Conservation (phyloP, 768 basidiomycete genomes). For the Pleurotus pulmonarius region DNA sequence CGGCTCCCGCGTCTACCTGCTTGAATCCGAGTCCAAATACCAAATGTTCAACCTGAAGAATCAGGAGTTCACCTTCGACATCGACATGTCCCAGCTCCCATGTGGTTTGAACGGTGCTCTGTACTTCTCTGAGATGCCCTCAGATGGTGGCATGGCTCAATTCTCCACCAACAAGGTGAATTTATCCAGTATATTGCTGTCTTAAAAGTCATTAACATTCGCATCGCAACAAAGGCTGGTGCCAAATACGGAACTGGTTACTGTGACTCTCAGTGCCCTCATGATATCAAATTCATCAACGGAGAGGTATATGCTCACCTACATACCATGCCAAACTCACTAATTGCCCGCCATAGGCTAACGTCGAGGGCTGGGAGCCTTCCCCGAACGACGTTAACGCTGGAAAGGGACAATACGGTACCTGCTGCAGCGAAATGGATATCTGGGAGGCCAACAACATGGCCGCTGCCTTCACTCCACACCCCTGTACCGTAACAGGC, state of each 20-base stretch:
- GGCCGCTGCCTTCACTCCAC: slow-evolving; percentile 36
- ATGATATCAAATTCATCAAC: slow-evolving; percentile 43
- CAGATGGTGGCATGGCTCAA: slow-evolving; percentile 36
- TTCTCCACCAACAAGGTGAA: slow-evolving; percentile 34
- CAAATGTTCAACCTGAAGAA: slow-evolving; percentile 34
- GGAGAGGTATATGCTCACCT: slow-evolving; percentile 24
- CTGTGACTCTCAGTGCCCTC: slow-evolving; percentile 44
- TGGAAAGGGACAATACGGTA: slow-evolving; percentile 31
- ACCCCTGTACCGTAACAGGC: slow-evolving; percentile 32
- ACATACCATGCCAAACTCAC: not conserved
- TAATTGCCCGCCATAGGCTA: slow-evolving; percentile 24
- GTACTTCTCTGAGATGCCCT: slow-evolving; percentile 43
- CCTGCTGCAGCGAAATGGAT: slow-evolving; percentile 43
- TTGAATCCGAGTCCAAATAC: slow-evolving; percentile 23
- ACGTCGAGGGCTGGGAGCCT: slow-evolving; percentile 27
- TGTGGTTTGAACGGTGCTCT: slow-evolving; percentile 48
- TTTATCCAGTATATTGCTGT: not conserved
- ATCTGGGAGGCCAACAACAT: slow-evolving; percentile 40
- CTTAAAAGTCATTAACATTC: too few relatives aligned
- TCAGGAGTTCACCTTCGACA: slow-evolving; percentile 48
- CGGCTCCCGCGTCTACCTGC: slow-evolving; percentile 33
- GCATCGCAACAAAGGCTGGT: slow-evolving; percentile 19
- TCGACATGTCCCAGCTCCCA: slow-evolving; percentile 44
- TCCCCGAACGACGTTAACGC: slow-evolving; percentile 29
- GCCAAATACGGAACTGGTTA: slow-evolving; percentile 46